Percentiles rank a stretch among this genome's conserved stretches.
These are phyloP conservation scores for Cryptococcus floricola DNA, from an alignment of 1,284 basidiomycete species.

Conservation along the genomic window DNA sequence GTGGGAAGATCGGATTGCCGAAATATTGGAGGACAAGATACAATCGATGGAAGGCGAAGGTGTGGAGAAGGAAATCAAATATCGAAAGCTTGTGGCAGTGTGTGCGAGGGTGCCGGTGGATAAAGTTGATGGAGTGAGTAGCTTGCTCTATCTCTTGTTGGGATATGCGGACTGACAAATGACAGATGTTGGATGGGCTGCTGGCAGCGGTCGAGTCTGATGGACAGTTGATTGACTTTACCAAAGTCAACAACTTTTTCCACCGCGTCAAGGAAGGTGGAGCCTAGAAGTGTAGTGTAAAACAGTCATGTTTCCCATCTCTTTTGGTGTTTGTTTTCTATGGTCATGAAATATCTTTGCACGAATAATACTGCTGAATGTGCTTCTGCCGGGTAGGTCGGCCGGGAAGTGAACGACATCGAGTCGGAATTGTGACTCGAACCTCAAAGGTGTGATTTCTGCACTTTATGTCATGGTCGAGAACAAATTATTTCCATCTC, in stretches of 20 bases:
- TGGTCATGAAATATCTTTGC: no score
- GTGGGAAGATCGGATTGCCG: slow-evolving; percentile 77
- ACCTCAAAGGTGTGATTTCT: no score
- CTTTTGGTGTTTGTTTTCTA: no score
- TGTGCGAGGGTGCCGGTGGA: slow-evolving; percentile 84
- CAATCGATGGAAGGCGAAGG: slow-evolving; percentile 70
- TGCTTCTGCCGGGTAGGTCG: no score
- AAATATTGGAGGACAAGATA: slow-evolving; percentile 66
- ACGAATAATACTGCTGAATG: no score
- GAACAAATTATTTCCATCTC: no score
- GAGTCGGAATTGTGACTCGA: no score
- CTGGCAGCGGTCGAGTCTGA: slow-evolving; percentile 86
- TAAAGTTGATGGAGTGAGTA: slow-evolving; percentile 79
- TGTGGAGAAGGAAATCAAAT: slow-evolving; percentile 80
- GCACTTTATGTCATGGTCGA: no score
- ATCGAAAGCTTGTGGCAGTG: slow-evolving; percentile 82
- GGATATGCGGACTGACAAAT: not conserved
- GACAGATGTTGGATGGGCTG: slow-evolving; percentile 79
- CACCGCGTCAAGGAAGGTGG: slow-evolving; percentile 27
- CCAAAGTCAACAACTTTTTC: slow-evolving; percentile 83
- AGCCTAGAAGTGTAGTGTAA: slow-evolving; percentile 2
- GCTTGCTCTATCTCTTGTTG: not conserved
- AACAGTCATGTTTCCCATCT: no score
- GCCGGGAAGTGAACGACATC: no score
- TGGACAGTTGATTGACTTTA: slow-evolving; percentile 74